A percentile compares a stretch with the other conserved stretches of the same genome.
phyloP scores from a whole-genome alignment of 1,284 basidiomycete genomes.

The Naganishia cerealis region DNA sequence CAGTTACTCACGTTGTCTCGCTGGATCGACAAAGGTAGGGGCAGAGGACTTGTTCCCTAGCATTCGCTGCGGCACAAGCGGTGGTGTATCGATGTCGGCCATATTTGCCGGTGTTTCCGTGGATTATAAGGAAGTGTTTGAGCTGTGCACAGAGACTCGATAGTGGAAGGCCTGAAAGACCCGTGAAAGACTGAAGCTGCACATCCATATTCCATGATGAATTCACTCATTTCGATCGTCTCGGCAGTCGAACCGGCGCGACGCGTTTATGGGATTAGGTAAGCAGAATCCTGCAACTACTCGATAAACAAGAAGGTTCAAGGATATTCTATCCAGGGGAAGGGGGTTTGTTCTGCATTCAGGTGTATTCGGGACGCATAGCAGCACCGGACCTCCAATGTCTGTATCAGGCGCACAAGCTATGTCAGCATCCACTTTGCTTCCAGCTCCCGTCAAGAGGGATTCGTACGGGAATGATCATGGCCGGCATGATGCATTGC shows the following conservation, averaged over 20 bases:
- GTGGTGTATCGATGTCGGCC: conserved; percentile 25
- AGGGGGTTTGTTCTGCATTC: background rate
- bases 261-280: conserved; percentile 20
- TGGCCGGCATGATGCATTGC: conserved; percentile 22
- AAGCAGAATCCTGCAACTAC: background rate
- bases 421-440: conserved; percentile 15
- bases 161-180: background rate
- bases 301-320: conserved; percentile 24
- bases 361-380: background rate
- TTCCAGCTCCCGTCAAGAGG: conserved; percentile 11
- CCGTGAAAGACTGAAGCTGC: background rate
- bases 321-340: background rate
- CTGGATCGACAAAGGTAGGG: conserved; percentile 29
- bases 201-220: background rate
- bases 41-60: conserved; percentile 16
- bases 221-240: background rate
- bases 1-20: conserved; percentile 31
- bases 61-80: conserved; percentile 12
- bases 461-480: conserved; percentile 28
- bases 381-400: background rate
- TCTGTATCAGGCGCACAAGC: background rate
- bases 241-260: background rate
- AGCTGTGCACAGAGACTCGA: background rate
- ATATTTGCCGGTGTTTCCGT: background rate
- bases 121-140: background rate